phyloP scores from a whole-genome alignment of 768 basidiomycete genomes.

The Podaxis carcinomalis region DNA sequence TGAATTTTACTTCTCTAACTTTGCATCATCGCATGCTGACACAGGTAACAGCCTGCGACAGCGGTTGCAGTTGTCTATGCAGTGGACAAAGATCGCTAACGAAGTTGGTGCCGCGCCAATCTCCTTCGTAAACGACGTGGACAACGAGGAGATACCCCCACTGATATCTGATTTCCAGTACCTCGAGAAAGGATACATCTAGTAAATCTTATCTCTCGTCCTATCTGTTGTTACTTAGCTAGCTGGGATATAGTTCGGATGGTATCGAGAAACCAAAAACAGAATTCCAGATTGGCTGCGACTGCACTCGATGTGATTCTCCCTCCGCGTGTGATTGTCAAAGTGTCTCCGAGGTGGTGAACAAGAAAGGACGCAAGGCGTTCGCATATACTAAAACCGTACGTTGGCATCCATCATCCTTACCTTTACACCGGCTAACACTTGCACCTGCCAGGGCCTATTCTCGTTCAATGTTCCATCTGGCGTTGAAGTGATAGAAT shows the following conservation, averaged over 20 bases:
- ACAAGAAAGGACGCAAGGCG: conserved; percentile 21
- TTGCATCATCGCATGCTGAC: background rate
- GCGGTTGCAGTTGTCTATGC: background rate
- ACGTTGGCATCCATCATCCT: background rate
- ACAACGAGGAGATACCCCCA: conserved; percentile 40
- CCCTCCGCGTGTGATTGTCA: conserved; percentile 45
- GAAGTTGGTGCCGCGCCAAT: conserved; percentile 28
- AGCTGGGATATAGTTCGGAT: conserved; percentile 11
- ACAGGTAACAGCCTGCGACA: background rate
- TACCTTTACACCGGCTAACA: background rate
- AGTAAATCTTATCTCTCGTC: conserved; percentile 29
- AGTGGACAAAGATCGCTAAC: conserved; percentile 27
- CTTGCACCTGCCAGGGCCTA: conserved; percentile 34
- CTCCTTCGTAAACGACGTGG: conserved; percentile 33
- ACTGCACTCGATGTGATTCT: conserved; percentile 33
- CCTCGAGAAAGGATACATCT: conserved; percentile 47
- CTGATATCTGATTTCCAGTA: conserved; percentile 44
- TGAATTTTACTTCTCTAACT: background rate
- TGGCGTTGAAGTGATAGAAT: conserved; percentile 58
- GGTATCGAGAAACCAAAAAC: conserved; percentile 15
- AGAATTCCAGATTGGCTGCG: conserved; percentile 39
- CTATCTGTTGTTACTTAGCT: conserved; percentile 11
- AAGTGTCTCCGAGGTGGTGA: conserved; percentile 32
- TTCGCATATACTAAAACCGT: conserved; percentile 44
- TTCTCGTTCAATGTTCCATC: conserved; percentile 39